Conservation (phyloP, 148 eudicot genomes). For the Fagopyrum esculentum region DNA sequence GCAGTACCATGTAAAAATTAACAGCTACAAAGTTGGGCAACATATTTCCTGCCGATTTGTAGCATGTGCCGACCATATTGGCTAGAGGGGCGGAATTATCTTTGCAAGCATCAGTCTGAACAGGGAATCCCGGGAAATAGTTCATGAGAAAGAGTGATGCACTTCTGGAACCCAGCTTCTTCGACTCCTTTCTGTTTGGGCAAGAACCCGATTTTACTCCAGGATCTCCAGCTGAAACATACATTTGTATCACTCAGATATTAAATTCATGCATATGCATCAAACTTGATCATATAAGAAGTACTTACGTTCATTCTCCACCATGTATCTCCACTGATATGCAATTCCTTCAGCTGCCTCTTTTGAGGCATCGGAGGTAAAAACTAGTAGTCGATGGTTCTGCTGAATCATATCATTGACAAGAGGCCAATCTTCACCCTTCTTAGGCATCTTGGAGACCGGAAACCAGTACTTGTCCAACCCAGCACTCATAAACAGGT, state of each 20-base stretch:
- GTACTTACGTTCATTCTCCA: slow-evolving; percentile 82
- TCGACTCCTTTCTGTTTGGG: slow-evolving; percentile 81
- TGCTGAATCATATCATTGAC: slow-evolving; percentile 70
- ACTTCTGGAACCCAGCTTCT: slow-evolving; percentile 55
- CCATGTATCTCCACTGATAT: slow-evolving; percentile 95
- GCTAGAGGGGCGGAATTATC: slow-evolving; percentile 77
- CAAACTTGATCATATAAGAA: neutral
- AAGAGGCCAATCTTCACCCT: slow-evolving; percentile 93
- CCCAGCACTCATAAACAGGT: slow-evolving; percentile 68
- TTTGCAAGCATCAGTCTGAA: slow-evolving; percentile 77
- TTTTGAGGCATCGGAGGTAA: slow-evolving; percentile 92
- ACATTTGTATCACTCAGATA: slow-evolving; percentile 12
- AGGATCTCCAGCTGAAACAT: slow-evolving; percentile 83
- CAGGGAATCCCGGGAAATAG: slow-evolving; percentile 75
- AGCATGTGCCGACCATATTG: slow-evolving; percentile 72
- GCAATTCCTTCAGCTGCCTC: slow-evolving; percentile 93
- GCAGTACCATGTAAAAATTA: slow-evolving; percentile 87
- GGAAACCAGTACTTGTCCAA: slow-evolving; percentile 91
- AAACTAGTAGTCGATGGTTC: slow-evolving; percentile 79
- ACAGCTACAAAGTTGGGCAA: slow-evolving; percentile 94
- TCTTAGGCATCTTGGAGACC: slow-evolving; percentile 80
- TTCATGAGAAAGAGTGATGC: slow-evolving; percentile 81
- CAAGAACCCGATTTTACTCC: slow-evolving; percentile 79
- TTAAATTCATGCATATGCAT: neutral
- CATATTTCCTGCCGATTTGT: slow-evolving; percentile 59